Conservation (phyloP, 768 basidiomycete species). For the Daedalea quercina region DNA sequence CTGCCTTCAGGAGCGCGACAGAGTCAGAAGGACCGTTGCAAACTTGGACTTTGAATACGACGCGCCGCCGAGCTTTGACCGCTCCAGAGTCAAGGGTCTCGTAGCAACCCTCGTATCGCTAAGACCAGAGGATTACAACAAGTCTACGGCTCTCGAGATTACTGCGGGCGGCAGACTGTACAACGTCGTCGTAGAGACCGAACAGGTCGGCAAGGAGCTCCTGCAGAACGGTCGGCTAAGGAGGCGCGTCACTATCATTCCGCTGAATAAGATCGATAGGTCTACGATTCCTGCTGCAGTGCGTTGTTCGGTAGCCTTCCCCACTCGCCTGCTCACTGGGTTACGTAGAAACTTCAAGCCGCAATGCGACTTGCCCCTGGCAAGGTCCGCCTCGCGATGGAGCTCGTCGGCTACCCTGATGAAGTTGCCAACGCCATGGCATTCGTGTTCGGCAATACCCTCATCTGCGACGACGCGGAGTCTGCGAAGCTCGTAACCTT, state of each 20-base stretch:
- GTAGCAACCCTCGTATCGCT: slow-evolving; percentile 87
- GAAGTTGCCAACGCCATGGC: slow-evolving; percentile 86
- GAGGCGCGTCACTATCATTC: slow-evolving; percentile 90
- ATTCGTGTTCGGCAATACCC: slow-evolving; percentile 88
- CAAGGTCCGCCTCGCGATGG: slow-evolving; percentile 83
- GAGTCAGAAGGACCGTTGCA: slow-evolving; percentile 56
- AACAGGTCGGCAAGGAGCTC: slow-evolving; percentile 80
- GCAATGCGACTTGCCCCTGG: slow-evolving; percentile 69
- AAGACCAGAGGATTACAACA: slow-evolving; percentile 58
- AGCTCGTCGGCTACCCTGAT: slow-evolving; percentile 74
- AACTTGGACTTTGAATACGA: slow-evolving; percentile 81
- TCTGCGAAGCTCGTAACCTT: slow-evolving; percentile 89
- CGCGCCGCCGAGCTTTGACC: slow-evolving; percentile 78
- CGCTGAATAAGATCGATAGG: slow-evolving; percentile 83
- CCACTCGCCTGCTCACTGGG: neutral
- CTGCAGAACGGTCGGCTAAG: slow-evolving; percentile 71
- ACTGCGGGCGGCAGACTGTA: slow-evolving; percentile 85
- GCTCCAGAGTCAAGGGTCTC: slow-evolving; percentile 81
- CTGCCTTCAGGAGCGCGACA: slow-evolving; percentile 53
- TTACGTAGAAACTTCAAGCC: slow-evolving; percentile 62
- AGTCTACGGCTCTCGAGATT: slow-evolving; percentile 88
- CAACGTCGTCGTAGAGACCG: slow-evolving; percentile 91
- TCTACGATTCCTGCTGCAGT: slow-evolving; percentile 47
- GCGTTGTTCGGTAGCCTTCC: neutral
- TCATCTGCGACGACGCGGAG: slow-evolving; percentile 85